Percentiles rank a stretch among this genome's conserved stretches.
These are phyloP conservation scores for barrel medic (Medicago truncatula) DNA, from an alignment of 306 rosid species.

Conservation along the genomic window DNA sequence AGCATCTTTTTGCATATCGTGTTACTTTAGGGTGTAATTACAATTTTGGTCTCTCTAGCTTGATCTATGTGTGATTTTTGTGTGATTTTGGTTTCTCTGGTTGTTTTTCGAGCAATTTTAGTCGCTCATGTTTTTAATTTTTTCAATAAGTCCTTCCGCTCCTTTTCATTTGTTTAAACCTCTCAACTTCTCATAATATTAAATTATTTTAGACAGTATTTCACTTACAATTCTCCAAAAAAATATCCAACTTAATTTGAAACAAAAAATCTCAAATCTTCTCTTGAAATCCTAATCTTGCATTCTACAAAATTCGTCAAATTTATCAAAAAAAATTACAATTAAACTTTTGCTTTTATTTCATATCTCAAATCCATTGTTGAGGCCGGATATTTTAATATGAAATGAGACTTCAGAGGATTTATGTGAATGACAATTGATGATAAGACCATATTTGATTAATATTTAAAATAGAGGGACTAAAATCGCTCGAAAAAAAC, in stretches of 20 bases:
- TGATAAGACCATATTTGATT: background rate
- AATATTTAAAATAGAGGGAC: background rate
- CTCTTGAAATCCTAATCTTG: background rate
- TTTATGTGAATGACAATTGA: background rate
- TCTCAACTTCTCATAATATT: background rate
- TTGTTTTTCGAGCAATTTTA: background rate
- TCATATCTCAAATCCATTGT: background rate
- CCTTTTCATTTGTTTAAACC: background rate
- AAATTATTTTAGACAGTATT: background rate
- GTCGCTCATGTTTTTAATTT: background rate
- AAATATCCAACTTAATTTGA: background rate
- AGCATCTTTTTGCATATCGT: conserved; percentile 20
- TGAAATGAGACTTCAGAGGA: background rate
- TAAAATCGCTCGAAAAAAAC: background rate
- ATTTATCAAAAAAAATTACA: background rate
- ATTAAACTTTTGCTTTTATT: background rate
- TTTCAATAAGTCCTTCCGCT: background rate
- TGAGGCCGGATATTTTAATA: background rate
- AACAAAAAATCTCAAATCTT: background rate
- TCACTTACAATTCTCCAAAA: background rate
- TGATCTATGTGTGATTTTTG: background rate
- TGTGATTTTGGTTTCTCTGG: background rate
- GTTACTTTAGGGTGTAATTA: background rate
- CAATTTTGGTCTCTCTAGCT: background rate
- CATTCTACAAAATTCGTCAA: background rate